Conservation (phyloP, 352 stramenopile species). For the Pythium angustatum region DNA sequence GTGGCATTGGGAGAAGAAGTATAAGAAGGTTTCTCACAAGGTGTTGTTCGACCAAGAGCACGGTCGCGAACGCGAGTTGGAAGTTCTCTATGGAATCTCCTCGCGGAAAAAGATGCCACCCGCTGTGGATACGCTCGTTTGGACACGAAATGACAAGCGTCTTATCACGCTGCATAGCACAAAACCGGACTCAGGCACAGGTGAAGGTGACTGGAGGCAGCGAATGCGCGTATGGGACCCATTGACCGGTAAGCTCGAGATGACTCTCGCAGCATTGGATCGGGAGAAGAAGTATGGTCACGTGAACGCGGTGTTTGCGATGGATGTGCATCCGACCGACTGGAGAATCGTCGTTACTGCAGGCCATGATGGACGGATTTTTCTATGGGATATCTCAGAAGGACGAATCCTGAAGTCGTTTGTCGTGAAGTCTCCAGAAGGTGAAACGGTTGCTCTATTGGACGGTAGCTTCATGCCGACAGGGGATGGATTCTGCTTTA, state of each 20-base stretch:
- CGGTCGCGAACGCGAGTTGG: slow-evolving; percentile 27
- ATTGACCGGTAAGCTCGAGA: slow-evolving; percentile 28
- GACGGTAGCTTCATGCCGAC: slow-evolving; percentile 47
- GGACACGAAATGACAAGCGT: slow-evolving; percentile 33
- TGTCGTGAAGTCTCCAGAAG: slow-evolving; percentile 34
- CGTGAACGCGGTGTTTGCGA: slow-evolving; percentile 51
- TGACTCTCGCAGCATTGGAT: slow-evolving; percentile 38
- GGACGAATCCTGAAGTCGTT: slow-evolving; percentile 39
- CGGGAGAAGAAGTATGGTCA: slow-evolving; percentile 36
- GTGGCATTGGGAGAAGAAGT: slow-evolving; percentile 40
- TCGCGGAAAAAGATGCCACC: slow-evolving; percentile 22
- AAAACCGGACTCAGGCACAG: slow-evolving; percentile 33
- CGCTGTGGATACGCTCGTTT: slow-evolving; percentile 41
- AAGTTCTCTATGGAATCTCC: slow-evolving; percentile 28
- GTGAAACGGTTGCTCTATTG: slow-evolving; percentile 41
- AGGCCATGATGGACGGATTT: slow-evolving; percentile 59
- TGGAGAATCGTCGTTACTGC: slow-evolving; percentile 49
- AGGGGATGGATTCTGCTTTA: slow-evolving; percentile 47
- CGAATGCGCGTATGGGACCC: slow-evolving; percentile 44
- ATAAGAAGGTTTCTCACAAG: slow-evolving; percentile 32
- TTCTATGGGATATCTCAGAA: slow-evolving; percentile 55
- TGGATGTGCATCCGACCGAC: slow-evolving; percentile 54
- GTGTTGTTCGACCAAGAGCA: slow-evolving; percentile 28
- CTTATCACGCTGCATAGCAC: slow-evolving; percentile 46
- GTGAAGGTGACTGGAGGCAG: slow-evolving; percentile 34